Percentiles rank a stretch among this genome's conserved stretches.
These are phyloP conservation scores for Exophiala sp. DNA, from an alignment of 2,329 filamentous ascomycete genomes.

Conservation along the genomic window DNA sequence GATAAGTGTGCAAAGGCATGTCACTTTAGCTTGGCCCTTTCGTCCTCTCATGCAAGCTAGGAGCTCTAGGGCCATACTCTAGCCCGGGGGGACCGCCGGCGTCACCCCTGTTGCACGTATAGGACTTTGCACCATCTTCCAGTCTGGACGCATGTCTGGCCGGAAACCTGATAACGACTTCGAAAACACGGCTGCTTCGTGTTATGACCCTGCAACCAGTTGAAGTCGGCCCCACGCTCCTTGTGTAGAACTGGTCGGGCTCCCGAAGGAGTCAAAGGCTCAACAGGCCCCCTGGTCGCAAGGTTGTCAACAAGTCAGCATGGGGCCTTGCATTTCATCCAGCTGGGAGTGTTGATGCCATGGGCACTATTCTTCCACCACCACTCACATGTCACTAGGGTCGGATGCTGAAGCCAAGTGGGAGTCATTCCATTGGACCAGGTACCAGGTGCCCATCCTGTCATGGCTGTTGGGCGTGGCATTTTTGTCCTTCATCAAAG, in stretches of 20 bases:
- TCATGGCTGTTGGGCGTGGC: neutral
- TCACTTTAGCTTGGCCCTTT: neutral
- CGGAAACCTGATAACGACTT: constrained; percentile 1
- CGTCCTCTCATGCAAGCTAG: neutral
- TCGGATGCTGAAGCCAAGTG: neutral
- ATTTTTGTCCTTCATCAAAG: neutral
- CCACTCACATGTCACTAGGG: neutral
- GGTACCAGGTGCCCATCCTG: neutral
- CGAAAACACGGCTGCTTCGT: neutral
- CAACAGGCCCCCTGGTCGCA: neutral
- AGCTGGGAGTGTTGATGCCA: neutral
- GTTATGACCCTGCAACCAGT: too few species aligned
- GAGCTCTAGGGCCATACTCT: neutral
- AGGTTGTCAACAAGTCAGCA: neutral
- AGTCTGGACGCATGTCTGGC: neutral
- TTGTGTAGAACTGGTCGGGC: too few species aligned
- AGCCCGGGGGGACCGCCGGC: neutral
- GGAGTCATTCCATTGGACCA: neutral
- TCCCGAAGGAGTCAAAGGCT: too few species aligned
- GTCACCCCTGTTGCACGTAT: neutral
- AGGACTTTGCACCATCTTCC: neutral
- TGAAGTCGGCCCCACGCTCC: too few species aligned
- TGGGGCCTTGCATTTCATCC: neutral
- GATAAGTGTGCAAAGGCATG: neutral
- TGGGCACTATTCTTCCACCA: neutral